These are phyloP conservation scores for Acacia pycnantha DNA, from an alignment of 331 rosid genomes.

Conservation along the genomic window DNA sequence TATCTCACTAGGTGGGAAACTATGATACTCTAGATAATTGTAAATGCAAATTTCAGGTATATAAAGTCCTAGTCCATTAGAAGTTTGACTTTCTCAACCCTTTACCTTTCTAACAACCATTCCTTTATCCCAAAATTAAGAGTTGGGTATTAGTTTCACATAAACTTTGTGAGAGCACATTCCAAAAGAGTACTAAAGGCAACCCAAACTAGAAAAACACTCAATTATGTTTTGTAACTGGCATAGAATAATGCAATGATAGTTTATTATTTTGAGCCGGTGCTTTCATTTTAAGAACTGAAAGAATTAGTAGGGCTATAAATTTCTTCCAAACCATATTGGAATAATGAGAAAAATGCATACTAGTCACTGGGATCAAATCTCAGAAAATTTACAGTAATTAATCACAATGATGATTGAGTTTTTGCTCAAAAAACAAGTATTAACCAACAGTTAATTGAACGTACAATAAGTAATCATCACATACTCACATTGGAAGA, in stretches of 20 bases:
- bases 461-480: not conserved
- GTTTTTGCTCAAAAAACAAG: not conserved
- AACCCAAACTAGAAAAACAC: not conserved
- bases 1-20: too few species aligned
- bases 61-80: too few species aligned
- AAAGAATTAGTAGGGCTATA: not conserved
- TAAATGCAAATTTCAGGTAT: too few species aligned
- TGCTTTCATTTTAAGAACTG: not conserved
- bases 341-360: not conserved
- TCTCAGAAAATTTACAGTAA: not conserved
- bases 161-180: not conserved
- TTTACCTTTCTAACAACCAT: too few species aligned
- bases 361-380: not conserved
- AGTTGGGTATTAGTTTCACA: not conserved
- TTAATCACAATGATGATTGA: not conserved
- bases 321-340: not conserved
- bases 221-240: not conserved
- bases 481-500: slow-evolving; percentile 55
- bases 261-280: not conserved
- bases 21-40: too few species aligned
- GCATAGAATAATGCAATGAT: not conserved
- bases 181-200: not conserved
- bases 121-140: too few species aligned
- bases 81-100: too few species aligned
- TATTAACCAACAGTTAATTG: not conserved